Evolutionary conservation across 2,329 filamentous ascomycete genomes (phyloP), one percentile per base, ranked within the genome.

Genomic region (Xylaria sp.): DNA sequence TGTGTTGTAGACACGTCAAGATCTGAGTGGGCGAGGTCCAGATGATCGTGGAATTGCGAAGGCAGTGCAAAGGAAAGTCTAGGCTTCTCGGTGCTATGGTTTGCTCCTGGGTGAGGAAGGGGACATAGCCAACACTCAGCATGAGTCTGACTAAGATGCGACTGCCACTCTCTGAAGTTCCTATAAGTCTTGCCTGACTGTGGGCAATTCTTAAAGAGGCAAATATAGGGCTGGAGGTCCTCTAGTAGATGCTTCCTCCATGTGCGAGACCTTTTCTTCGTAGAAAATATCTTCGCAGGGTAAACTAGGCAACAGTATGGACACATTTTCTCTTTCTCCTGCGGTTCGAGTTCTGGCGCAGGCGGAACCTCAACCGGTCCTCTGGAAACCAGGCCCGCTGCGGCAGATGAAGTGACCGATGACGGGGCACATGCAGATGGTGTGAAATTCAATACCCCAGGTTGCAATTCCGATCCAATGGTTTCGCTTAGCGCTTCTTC

Each of bases 301-400:
- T 30, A 34, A 11, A 54, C 51, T 9, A 54, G 51, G 11, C 17
- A 54, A 12, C 51, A 54, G 30, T 54, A 54, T 17, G 51, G 51
- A 54, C 51, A 54, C 14, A 32, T 3, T 11, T 54, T 54, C 14
- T 54, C 51, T 34, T 54, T 54, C n/a, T 32, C 51, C 17, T 14
- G 8, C 4, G 14, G 27, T 17, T 54, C 27, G 12, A 54, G 51
- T 19, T 54, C 30, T n/a, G 51, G 51, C 12, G 51, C 19, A 32
- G 51, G 51, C 9, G 51, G 51, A n/a, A 54, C n/a, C 24, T 54
- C 51, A 54, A 54, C 32, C 9, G 14, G 14, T 7, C 7, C 17
- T 7, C 4, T n/a, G 17, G 11, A 8, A 5, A 3, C 3, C 24
- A 54, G 12, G 9, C 8, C 12, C 17, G 12, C 17, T 6, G 11